Evolutionary conservation across 2,329 filamentous ascomycete species (phyloP).

Genomic region (Alternaria solani): DNA sequence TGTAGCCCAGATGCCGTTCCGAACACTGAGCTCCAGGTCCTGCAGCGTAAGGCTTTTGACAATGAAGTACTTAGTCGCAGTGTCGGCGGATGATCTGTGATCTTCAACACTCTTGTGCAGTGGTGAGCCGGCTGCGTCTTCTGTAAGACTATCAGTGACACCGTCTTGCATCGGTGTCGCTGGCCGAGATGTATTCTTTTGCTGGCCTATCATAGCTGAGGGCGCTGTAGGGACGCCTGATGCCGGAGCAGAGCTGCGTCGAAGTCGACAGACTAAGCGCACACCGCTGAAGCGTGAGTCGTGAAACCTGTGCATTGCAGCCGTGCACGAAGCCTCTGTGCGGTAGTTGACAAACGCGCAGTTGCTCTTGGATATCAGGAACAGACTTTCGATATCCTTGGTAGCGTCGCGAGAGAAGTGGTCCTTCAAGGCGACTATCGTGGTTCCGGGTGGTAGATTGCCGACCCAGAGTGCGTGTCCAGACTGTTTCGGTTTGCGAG

Average conservation of each 20-base stretch:
- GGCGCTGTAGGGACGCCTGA: constrained; percentile 64
- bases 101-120: constrained; percentile 22
- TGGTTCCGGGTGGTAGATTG: constrained; percentile 85
- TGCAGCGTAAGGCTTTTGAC: constrained; percentile 92
- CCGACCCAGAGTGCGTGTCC: constrained; percentile 96
- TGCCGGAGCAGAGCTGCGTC: constrained; percentile 62
- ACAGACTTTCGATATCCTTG: constrained; percentile 82
- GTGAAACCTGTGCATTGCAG: constrained; percentile 84
- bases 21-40: constrained; percentile 87
- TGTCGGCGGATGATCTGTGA: constrained; percentile 7
- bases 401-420: constrained; percentile 84
- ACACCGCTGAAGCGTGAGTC: constrained; percentile 90
- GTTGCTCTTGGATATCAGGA: constrained; percentile 95
- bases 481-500: constrained; percentile 71
- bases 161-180: constrained; percentile 33
- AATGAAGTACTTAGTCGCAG: constrained; percentile 82
- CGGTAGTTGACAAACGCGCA: constrained; percentile 97
- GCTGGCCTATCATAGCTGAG: constrained; percentile 53
- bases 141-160: constrained; percentile 15
- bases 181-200: constrained; percentile 36
- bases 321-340: constrained; percentile 75
- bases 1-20: constrained; percentile 90
- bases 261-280: constrained; percentile 82
- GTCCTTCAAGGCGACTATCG: constrained; percentile 83
- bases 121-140: constrained; percentile 19